Evolutionary conservation across 192 early-diverging fungal species (phyloP), one percentile per base, ranked within the genome.

Genomic region (Radiomyces spectabilis): DNA sequence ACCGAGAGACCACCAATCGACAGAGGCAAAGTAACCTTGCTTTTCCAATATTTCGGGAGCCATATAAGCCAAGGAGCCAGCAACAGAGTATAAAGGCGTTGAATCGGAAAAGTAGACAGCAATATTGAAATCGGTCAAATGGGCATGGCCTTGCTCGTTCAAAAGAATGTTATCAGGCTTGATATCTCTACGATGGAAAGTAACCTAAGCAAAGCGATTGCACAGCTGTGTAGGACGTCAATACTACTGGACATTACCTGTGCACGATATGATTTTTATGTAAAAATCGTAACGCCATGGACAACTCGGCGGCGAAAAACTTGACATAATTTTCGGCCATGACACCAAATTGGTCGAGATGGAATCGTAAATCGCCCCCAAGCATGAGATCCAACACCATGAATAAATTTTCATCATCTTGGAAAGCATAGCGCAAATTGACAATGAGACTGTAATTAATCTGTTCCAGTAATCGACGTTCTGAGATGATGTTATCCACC

Each of bases 371-470:
- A 72, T 97, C 94, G 25, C 94, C 92, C 59, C 94, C 92, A 21
- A 91, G 69, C 92, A 92, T 95, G 40, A 97, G 73, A 66, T 97
- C 94, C 27, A 97, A 58, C 6, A 93, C 84, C 87, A 95, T 93
- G 55, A 89, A 97, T 53, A 95, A 65, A 50, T 91, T 85, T 46
- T 85, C 85, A 52, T 94, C 90, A 64, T 97, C 94, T 69, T 95
- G 94, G 61, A 95, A 97, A 27, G 92, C 91, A 51, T 92, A 97
- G 22, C 89, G 77, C 64, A 97, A 64, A 66, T 97, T 97, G 65
- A 88, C 86, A 49, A 93, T 80, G 50, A 94, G 81, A 2, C 85
- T 71, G 57, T 83, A 85, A 31, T 90, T 82, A 29, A 97, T 80
- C 42, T 89, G 85, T 59, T 95, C 94, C 5, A 97, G 69, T 49